Percentiles rank a stretch among this genome's conserved stretches.
Evolutionary conservation across 345 rosid species (phyloP).

Genomic region (Moringa oleifera): DNA sequence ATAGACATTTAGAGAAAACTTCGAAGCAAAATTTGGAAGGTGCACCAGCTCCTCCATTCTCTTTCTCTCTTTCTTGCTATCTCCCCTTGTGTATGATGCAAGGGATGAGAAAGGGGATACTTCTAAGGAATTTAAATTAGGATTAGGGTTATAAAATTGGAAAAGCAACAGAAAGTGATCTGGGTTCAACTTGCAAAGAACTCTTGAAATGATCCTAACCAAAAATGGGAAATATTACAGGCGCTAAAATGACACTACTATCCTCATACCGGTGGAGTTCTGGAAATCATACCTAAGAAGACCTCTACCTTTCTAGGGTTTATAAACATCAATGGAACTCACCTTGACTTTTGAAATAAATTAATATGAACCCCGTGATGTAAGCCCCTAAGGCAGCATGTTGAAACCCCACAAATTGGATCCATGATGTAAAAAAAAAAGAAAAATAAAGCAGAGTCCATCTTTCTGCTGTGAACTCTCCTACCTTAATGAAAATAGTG

Average conservation of each 20-base stretch:
- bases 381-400: neutral
- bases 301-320: neutral
- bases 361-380: neutral
- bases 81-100: neutral
- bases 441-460: neutral
- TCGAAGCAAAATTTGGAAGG: conserved; percentile 37
- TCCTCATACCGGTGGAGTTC: neutral
- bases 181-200: too few relatives aligned
- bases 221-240: too few relatives aligned
- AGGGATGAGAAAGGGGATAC: neutral
- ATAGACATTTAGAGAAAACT: conserved; percentile 17
- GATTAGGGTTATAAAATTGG: neutral
- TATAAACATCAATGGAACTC: neutral
- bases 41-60: conserved; percentile 13
- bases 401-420: neutral
- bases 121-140: neutral
- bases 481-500: too few relatives aligned
- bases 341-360: neutral
- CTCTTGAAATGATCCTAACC: too few relatives aligned
- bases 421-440: too few relatives aligned
- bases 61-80: neutral
- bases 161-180: neutral
- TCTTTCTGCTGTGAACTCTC: neutral
- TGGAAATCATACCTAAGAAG: neutral
- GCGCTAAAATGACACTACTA: neutral